phyloP scores from a whole-genome alignment of 2,329 filamentous ascomycete species.

The Fusarium poae region DNA sequence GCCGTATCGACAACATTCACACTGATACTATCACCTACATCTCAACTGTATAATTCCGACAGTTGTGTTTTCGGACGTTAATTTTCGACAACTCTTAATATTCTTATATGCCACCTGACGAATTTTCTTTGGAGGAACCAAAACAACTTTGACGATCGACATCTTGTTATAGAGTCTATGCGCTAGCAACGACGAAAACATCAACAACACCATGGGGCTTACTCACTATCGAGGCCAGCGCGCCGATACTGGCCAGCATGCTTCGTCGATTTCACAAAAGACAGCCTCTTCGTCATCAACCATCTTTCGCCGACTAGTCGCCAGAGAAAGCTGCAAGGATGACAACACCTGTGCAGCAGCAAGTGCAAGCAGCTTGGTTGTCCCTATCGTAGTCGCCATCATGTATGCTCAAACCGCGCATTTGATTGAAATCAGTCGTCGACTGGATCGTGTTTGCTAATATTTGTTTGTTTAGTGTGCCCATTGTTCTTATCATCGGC shows the following conservation, averaged over 20 bases:
- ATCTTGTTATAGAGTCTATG: slow-evolving; percentile 34
- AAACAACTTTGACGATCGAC: slow-evolving; percentile 16
- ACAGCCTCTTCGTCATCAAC: slow-evolving; percentile 22
- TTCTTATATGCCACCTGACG: slow-evolving; percentile 18
- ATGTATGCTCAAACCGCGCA: slow-evolving; percentile 67
- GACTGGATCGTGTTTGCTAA: slow-evolving; percentile 35
- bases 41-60: slow-evolving; percentile 44
- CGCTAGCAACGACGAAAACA: slow-evolving; percentile 18
- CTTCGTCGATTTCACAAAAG: slow-evolving; percentile 14
- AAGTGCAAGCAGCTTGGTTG: slow-evolving; percentile 59
- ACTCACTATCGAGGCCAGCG: slow-evolving; percentile 39
- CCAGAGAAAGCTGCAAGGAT: slow-evolving; percentile 41
- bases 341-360: slow-evolving; percentile 68
- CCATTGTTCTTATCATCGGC: slow-evolving; percentile 74
- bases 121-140: slow-evolving; percentile 28
- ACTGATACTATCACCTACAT: slow-evolving; percentile 22
- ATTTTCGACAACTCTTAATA: slow-evolving; percentile 42
- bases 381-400: slow-evolving; percentile 77
- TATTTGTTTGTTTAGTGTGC: slow-evolving; percentile 70
- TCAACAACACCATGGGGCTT: slow-evolving; percentile 41
- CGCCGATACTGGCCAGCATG: slow-evolving; percentile 44
- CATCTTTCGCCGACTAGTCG: slow-evolving; percentile 40
- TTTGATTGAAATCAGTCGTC: slow-evolving; percentile 10
- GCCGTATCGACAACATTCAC: slow-evolving; percentile 16
- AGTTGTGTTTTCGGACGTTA: slow-evolving; percentile 37